Base-by-base conservation (phyloP, 805 yeast genomes). In the Pichia eremophila region DNA sequence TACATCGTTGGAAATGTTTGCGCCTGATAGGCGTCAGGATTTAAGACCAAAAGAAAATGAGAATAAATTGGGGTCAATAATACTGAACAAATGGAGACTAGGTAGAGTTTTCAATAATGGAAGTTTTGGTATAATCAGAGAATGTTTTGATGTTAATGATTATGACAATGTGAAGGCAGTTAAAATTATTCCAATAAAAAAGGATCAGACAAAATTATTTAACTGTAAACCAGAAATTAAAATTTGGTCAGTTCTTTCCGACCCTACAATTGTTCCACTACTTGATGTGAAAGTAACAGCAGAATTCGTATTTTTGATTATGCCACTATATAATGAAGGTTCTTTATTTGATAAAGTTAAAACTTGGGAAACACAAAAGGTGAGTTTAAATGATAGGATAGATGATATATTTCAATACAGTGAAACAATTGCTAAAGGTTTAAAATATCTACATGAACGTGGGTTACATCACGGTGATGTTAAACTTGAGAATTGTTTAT, bases 51-150 rank as follows among this genome's bases (percentile, higher is more conserved):
- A 52, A 4, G 49, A 50, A 4, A 50, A 62, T 40, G 40, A 44
- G 3, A 85, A 81, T 55, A 87, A 83, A 48, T 78, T 75, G 50
- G 95, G 95, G 0, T 81, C 85, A 14, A 61, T 73, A 25, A 77
- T 88, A 2, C 54, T 83, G 67, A 80, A 77, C 15, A 50, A 48
- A 5, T 71, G 74, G 67, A 62, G 59, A 31, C 60, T 89, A 31
- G 95, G 95, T 1, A 79, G 79, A 54, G 74, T 83, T 11, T 81
- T 88, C 51, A 96, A 96, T 1, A 78, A 77, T 60, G 96, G 97
- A 14, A 95, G 95, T 0, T 90, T 93, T 84, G 95, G 96, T 11
- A 74, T 82, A 29, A 83, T 89, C 11, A 69, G 95, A 22, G 59
- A 58, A 14, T 57, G 63, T 39, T 46, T 47, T 14, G 45, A 51